These are phyloP conservation scores for Flaveria floridana DNA, from an alignment of 140 eudicot species.

Conservation along the genomic window DNA sequence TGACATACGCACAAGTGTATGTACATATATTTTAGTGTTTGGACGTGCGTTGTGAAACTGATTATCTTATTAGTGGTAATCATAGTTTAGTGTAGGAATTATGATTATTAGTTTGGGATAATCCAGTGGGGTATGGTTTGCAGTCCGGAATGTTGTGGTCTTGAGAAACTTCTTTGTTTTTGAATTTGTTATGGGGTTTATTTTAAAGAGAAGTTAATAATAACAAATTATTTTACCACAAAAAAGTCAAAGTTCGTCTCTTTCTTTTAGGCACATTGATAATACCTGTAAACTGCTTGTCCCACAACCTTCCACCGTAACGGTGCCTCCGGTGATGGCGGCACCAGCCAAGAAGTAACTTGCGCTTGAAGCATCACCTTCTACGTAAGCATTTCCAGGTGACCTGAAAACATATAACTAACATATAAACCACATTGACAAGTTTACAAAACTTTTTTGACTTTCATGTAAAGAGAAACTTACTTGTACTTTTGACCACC, in stretches of 20 bases:
- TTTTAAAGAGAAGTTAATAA: neutral
- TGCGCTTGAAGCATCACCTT: conserved; percentile 98
- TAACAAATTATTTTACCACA: neutral
- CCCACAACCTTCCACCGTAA: conserved; percentile 96
- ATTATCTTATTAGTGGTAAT: neutral
- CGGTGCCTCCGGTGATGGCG: conserved; percentile 88
- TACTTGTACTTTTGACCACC: conserved; percentile 97
- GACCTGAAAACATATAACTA: conserved; percentile 47
- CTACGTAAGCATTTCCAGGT: conserved; percentile 89
- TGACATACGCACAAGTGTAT: neutral
- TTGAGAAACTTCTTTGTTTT: neutral
- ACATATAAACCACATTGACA: neutral
- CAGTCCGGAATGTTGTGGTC: no score
- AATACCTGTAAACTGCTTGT: conserved; percentile 92
- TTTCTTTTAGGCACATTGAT: neutral
- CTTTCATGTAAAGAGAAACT: conserved; percentile 27
- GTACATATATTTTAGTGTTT: neutral
- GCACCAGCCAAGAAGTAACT: conserved; percentile 97
- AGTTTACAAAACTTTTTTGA: neutral
- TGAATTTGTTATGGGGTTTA: neutral
- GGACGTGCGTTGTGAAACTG: neutral
- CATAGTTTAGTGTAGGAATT: neutral
- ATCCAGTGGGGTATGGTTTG: no score
- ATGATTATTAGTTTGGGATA: neutral
- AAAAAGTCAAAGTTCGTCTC: conserved; percentile 7